A percentile compares a stretch with the other conserved stretches of the same genome.
Evolutionary conservation across 2,329 filamentous ascomycete genomes (phyloP).

Genomic region (Blastomyces silverae): DNA sequence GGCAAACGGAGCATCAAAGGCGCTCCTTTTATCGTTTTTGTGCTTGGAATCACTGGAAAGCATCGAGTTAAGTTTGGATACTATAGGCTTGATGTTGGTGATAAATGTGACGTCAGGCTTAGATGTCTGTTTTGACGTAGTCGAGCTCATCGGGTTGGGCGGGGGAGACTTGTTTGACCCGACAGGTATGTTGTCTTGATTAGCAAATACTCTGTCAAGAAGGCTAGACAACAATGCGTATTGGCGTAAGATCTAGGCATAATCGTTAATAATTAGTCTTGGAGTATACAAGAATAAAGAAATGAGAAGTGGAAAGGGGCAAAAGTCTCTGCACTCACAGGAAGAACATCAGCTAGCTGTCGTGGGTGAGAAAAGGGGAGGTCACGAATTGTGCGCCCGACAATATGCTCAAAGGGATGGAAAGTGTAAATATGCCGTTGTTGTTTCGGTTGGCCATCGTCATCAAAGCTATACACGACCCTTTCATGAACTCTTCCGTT

Average conservation of each 20-base stretch:
- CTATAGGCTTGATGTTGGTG: constrained; percentile 40
- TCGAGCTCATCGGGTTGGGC: constrained; percentile 13
- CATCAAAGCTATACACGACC: constrained; percentile 31
- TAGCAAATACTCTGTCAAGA: constrained; percentile 33
- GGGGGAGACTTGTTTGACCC: constrained; percentile 15
- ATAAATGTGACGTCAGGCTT: constrained; percentile 17
- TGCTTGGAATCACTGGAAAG: constrained; percentile 24
- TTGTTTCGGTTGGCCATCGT: constrained; percentile 26
- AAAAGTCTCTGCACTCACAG: constrained; percentile 27
- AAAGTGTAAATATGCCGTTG: constrained; percentile 41
- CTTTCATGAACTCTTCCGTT: constrained; percentile 32
- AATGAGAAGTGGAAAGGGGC: constrained; percentile 2
- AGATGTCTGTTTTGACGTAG: constrained; percentile 9
- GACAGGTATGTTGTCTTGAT: constrained; percentile 21
- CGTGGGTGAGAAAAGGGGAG: constrained; percentile 43
- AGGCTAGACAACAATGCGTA: constrained; percentile 40
- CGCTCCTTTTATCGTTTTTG: not conserved
- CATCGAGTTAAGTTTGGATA: constrained; percentile 53
- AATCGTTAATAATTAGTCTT: not conserved
- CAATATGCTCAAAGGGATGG: constrained; percentile 38
- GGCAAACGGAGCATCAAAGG: not conserved
- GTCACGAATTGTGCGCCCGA: constrained; percentile 37
- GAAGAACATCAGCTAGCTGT: constrained; percentile 40
- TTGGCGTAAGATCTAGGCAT: constrained; percentile 38
- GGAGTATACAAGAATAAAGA: not conserved